phyloP scores from a whole-genome alignment of 441 rosid genomes.

The Melastoma candidum region DNA sequence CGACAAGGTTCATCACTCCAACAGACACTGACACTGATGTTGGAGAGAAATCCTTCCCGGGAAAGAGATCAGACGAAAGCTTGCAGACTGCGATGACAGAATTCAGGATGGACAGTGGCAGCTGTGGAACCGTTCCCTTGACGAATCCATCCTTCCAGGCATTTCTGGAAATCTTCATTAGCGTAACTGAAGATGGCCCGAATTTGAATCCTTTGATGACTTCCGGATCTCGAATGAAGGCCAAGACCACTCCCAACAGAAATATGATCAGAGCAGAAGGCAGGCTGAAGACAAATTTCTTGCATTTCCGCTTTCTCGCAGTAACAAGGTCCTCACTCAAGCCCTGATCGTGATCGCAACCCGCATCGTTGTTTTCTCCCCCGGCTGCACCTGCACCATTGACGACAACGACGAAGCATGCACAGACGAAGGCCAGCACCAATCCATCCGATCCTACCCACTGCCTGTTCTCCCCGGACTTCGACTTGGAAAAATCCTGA shows the following conservation, averaged over 20 bases:
- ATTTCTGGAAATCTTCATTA: conserved; percentile 34
- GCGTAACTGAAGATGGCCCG: conserved; percentile 50
- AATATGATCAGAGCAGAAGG: conserved; percentile 73
- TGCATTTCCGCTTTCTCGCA: conserved; percentile 22
- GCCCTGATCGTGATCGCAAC: background rate
- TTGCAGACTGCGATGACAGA: conserved; percentile 76
- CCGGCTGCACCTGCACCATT: conserved; percentile 48
- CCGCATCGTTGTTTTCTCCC: conserved; percentile 12
- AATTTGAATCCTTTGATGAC: conserved; percentile 32
- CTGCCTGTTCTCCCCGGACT: conserved; percentile 34
- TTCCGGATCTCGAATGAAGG: conserved; percentile 46
- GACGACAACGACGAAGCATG: conserved; percentile 43
- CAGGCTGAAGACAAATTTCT: conserved; percentile 27
- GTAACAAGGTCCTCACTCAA: conserved; percentile 11
- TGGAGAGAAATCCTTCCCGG: conserved; percentile 52
- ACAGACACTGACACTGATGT: conserved; percentile 53
- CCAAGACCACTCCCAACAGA: conserved; percentile 45
- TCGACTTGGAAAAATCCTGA: conserved; percentile 51
- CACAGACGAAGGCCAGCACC: conserved; percentile 54
- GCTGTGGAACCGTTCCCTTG: conserved; percentile 62
- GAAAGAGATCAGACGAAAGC: conserved; percentile 61
- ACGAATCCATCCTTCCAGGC: conserved; percentile 79
- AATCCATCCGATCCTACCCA: conserved; percentile 76
- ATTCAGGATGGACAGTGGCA: conserved; percentile 63
- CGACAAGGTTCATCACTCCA: conserved; percentile 65